phyloP scores from a whole-genome alignment of 768 basidiomycete genomes.

The Collybia nuda region DNA sequence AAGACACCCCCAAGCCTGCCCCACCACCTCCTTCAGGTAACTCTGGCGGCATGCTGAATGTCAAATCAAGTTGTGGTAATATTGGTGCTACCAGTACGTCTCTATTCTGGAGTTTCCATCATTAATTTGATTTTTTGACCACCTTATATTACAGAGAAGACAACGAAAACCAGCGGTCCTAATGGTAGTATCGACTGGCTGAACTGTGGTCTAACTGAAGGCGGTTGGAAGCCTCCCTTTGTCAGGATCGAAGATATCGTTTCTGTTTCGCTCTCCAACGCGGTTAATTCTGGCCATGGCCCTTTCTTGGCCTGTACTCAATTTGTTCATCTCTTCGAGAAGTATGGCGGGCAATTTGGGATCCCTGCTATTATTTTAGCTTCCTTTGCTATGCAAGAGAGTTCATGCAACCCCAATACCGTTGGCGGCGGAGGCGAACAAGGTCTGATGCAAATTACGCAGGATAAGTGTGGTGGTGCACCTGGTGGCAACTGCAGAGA shows the following conservation, averaged over 20 bases:
- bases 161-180: slow-evolving; percentile 54
- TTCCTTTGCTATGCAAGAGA: slow-evolving; percentile 88
- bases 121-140: neutral
- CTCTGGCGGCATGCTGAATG: slow-evolving; percentile 31
- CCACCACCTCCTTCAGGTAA: neutral
- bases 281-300: slow-evolving; percentile 45
- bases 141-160: slow-evolving; percentile 35
- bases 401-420: slow-evolving; percentile 60
- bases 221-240: slow-evolving; percentile 73
- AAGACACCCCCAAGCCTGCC: slow-evolving; percentile 9
- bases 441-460: slow-evolving; percentile 84
- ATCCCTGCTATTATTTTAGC: slow-evolving; percentile 79
- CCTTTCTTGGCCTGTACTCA: slow-evolving; percentile 61
- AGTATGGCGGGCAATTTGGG: slow-evolving; percentile 47
- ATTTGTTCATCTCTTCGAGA: slow-evolving; percentile 55
- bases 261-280: slow-evolving; percentile 41
- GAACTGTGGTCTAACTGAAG: slow-evolving; percentile 68
- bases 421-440: slow-evolving; percentile 81
- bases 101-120: neutral
- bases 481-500: slow-evolving; percentile 46
- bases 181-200: slow-evolving; percentile 76
- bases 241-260: slow-evolving; percentile 54
- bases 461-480: slow-evolving; percentile 71
- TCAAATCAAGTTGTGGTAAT: slow-evolving; percentile 41
- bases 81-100: slow-evolving; percentile 50